Conservation (phyloP, 2,329 filamentous ascomycete genomes). For the Aspergillus proliferans region DNA sequence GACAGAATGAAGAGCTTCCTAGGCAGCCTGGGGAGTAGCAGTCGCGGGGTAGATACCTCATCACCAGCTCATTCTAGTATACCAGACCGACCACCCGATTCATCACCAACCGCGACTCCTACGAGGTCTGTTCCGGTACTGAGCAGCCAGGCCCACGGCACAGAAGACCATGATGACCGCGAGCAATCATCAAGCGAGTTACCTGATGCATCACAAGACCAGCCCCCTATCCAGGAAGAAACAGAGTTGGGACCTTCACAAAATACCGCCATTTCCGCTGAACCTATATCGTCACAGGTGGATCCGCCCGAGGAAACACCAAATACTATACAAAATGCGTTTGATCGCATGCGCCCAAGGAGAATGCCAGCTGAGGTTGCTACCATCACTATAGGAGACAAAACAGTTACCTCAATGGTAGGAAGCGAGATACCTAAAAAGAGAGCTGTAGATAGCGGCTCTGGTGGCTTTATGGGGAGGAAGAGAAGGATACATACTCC, state of each 20-base stretch:
- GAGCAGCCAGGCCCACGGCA: not conserved
- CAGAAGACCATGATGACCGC: not conserved
- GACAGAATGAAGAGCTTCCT: constrained; percentile 18
- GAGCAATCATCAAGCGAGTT: not conserved
- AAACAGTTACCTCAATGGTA: constrained; percentile 60
- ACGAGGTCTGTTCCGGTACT: not conserved
- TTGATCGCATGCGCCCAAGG: constrained; percentile 60
- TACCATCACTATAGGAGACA: constrained; percentile 68
- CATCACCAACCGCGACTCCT: not conserved
- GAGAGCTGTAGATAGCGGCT: constrained; percentile 22
- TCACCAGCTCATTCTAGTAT: constrained; percentile 9
- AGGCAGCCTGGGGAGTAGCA: constrained; percentile 15
- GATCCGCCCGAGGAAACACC: constrained; percentile 24
- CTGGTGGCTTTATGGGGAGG: constrained; percentile 25
- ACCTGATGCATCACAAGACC: constrained; percentile 8
- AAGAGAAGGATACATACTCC: constrained; percentile 35
- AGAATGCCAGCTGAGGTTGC: constrained; percentile 59
- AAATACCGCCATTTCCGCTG: constrained; percentile 1
- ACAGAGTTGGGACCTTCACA: constrained; percentile 7
- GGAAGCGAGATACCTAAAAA: constrained; percentile 47
- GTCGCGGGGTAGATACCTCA: constrained; percentile 9
- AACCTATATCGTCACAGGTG: constrained; percentile 7
- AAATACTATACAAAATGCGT: constrained; percentile 53
- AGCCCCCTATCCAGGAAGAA: constrained; percentile 3
- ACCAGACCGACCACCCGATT: constrained; percentile 1